Conservation (phyloP, 2,329 filamentous ascomycete genomes). For the Microsporum canis region DNA sequence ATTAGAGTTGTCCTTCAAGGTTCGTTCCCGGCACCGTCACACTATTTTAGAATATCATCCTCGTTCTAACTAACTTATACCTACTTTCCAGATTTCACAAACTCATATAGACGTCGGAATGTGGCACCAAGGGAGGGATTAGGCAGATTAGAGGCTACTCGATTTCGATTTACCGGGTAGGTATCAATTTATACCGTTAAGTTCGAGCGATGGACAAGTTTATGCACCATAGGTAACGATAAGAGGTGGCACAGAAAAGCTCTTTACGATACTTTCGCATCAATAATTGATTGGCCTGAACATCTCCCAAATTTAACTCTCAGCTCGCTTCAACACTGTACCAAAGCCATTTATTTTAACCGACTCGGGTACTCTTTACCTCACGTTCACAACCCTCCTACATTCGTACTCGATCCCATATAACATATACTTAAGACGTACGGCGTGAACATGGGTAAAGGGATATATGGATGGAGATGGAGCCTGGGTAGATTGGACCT, state of each 20-base stretch:
- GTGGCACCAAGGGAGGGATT: slow-evolving; percentile 90
- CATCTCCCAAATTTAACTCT: not conserved
- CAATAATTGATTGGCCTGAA: slow-evolving; percentile 1
- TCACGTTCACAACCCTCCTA: not conserved
- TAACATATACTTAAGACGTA: not conserved
- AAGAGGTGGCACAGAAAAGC: slow-evolving; percentile 2
- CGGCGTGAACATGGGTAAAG: not conserved
- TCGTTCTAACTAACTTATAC: not conserved
- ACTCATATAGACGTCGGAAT: slow-evolving; percentile 82
- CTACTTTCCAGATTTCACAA: slow-evolving; percentile 64
- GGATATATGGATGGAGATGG: not conserved
- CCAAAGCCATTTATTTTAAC: not conserved
- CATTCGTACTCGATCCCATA: not conserved
- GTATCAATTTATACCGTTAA: not conserved
- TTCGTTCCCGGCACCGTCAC: slow-evolving; percentile 10
- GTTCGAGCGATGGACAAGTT: not conserved
- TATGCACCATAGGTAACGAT: not conserved
- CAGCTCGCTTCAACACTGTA: not conserved
- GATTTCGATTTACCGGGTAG: slow-evolving; percentile 65
- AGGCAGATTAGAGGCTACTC: slow-evolving; percentile 71
- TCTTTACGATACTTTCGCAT: slow-evolving; percentile 2
- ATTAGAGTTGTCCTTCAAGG: slow-evolving; percentile 71
- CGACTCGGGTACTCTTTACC: not conserved
- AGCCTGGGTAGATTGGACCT: not conserved
- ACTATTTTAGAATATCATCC: not conserved